Base-by-base conservation (phyloP, 192 early-diverging fungal genomes). In the Coemansia sp. region DNA sequence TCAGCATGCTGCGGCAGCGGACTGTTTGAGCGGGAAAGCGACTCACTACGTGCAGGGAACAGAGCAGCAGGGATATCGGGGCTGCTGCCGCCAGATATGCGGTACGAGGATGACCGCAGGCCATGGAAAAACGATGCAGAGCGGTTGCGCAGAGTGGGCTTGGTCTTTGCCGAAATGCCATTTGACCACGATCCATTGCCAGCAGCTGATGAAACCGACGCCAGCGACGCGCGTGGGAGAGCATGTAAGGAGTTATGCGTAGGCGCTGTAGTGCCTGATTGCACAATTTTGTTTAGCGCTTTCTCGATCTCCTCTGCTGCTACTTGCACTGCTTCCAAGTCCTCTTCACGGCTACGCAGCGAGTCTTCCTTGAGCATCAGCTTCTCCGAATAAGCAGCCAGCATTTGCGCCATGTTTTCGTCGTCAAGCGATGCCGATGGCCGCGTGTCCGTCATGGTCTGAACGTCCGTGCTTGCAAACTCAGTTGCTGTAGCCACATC, bases 121-220 rank as follows among this genome's bases (percentile, higher is more conserved):
- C 72, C 72, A 33, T 75, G 60, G 65, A 75, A 68, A 37, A 75
- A 68, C 46, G 72, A 75, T 10, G 65, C 61, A 5, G 72, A 68
- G 40, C 72, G 65, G 33, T 63, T 74, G 51, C 71, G 71, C 33
- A 63, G 37, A 43, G 23, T 26, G 23, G 23, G 23, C 4, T 50
- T 58, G 23, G 63, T 35, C 45, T 47, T 65, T 35, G 59, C 35
- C 7, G 59, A 53, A 13, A 37, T 51, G 6, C 33, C 50, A 11
- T 31, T 36, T 4, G 59, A 61, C 59, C 59, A 61, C 12, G 59
- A 61, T 1, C 42, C 50, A 18, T 46, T 46, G 45, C 23, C 23
- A 3, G 23, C 23, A 26, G 21, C 18, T 9, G 45, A 20, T 5
- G 45, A 20, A 46, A 15, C 23, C 0, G 18, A 16, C 19, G 12